These are phyloP conservation scores for Lyophyllum semitale DNA, from an alignment of 768 basidiomycete species.

Conservation along the genomic window DNA sequence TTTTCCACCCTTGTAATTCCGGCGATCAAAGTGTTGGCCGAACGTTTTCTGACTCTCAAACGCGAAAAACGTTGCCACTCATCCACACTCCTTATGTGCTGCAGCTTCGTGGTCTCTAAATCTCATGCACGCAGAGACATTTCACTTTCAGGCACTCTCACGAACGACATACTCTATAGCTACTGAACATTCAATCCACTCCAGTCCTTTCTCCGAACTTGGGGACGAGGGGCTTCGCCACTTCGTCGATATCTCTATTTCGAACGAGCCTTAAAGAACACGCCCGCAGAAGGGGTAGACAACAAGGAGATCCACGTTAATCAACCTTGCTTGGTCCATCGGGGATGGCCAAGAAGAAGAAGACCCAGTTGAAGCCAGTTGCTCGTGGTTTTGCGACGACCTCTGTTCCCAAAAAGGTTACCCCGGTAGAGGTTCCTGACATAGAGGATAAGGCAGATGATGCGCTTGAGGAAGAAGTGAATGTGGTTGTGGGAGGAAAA, in stretches of 20 bases:
- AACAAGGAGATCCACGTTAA: not conserved
- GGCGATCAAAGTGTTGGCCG: slow-evolving; percentile 10
- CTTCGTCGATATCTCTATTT: not conserved
- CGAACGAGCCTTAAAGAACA: not conserved
- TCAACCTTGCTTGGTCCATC: slow-evolving; percentile 23
- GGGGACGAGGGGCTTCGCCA: not conserved
- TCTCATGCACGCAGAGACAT: slow-evolving; percentile 19
- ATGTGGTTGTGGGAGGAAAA: not conserved
- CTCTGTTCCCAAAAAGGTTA: slow-evolving; percentile 77
- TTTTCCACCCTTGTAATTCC: not conserved
- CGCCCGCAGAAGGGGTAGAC: slow-evolving; percentile 6
- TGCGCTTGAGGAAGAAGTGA: slow-evolving; percentile 7
- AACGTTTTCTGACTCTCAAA: slow-evolving; percentile 9
- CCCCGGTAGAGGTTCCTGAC: slow-evolving; percentile 27
- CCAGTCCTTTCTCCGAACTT: slow-evolving; percentile 4
- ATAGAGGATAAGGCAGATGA: slow-evolving; percentile 20
- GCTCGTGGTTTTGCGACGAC: slow-evolving; percentile 80
- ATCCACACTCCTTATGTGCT: slow-evolving; percentile 17
- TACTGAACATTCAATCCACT: slow-evolving; percentile 6
- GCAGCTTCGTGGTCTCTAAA: slow-evolving; percentile 15
- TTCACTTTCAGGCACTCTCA: slow-evolving; percentile 4
- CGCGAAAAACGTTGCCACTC: not conserved
- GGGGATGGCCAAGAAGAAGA: slow-evolving; percentile 83
- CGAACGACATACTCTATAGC: slow-evolving; percentile 13
- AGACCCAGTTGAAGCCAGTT: slow-evolving; percentile 74